These are phyloP conservation scores for Xylariaceae sp. DNA, from an alignment of 2,329 filamentous ascomycete genomes.

Conservation along the genomic window DNA sequence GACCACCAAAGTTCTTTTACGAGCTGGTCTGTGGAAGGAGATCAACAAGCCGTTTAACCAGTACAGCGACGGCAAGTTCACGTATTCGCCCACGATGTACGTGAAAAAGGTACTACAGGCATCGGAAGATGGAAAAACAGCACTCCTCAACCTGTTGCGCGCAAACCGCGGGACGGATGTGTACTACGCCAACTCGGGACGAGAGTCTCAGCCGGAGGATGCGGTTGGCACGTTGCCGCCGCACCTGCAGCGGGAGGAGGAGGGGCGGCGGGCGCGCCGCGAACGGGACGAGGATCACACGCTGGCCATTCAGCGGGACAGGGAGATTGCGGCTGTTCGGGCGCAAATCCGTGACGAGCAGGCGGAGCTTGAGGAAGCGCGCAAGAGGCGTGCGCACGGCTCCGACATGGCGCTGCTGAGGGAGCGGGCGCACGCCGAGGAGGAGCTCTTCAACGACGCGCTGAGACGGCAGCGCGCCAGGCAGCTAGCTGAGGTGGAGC, in stretches of 20 bases:
- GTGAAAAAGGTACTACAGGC: slow-evolving; percentile 41
- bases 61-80: slow-evolving; percentile 46
- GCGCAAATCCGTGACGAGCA: slow-evolving; percentile 44
- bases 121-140: slow-evolving; percentile 34
- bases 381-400: slow-evolving; percentile 40
- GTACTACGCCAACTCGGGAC: slow-evolving; percentile 48
- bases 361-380: slow-evolving; percentile 47
- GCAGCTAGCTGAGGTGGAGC: slow-evolving; percentile 35
- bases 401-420: slow-evolving; percentile 41
- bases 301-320: slow-evolving; percentile 42
- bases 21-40: slow-evolving; percentile 59
- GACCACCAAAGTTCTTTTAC: slow-evolving; percentile 53
- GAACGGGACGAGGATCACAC: slow-evolving; percentile 45
- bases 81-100: slow-evolving; percentile 63
- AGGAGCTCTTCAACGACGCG: slow-evolving; percentile 35
- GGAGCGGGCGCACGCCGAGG: slow-evolving; percentile 43
- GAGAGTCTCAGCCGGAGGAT: slow-evolving; percentile 50
- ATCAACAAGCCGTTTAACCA: slow-evolving; percentile 56
- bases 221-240: slow-evolving; percentile 48
- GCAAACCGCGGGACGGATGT: slow-evolving; percentile 49
- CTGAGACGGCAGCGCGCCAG: slow-evolving; percentile 34
- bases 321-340: slow-evolving; percentile 47
- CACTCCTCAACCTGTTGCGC: slow-evolving; percentile 44
- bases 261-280: slow-evolving; percentile 43
- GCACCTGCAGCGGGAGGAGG: slow-evolving; percentile 45